phyloP scores from a whole-genome alignment of 108 stramenopile genomes.

The Mayamaea pseudoterrestris region DNA sequence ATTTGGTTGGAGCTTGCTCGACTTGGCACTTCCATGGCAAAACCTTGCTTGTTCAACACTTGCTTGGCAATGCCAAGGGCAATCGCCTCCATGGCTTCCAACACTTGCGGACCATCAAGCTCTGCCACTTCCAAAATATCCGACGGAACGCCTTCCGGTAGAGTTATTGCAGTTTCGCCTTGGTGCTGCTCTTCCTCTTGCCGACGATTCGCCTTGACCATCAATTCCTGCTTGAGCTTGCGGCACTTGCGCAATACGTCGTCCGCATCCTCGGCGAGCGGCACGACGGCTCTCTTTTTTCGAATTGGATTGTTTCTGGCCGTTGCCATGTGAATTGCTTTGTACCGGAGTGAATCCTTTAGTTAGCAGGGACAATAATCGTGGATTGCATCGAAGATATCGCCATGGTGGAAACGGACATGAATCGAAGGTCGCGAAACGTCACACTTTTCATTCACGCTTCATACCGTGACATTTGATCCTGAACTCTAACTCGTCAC shows the following conservation, averaged over 20 bases:
- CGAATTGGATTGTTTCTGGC: too few species aligned
- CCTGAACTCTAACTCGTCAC: too few species aligned
- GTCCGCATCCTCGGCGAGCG: conserved; percentile 58
- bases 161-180: conserved; percentile 5
- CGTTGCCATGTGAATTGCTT: too few species aligned
- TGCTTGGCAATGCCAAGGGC: conserved; percentile 55
- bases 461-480: too few species aligned
- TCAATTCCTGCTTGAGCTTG: conserved; percentile 24
- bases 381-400: too few species aligned
- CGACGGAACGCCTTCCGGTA: conserved; percentile 10
- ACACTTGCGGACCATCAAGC: conserved; percentile 48
- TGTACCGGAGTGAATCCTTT: too few species aligned
- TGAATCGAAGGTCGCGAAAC: too few species aligned
- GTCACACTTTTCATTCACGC: too few species aligned
- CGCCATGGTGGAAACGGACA: too few species aligned
- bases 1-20: conserved; percentile 83
- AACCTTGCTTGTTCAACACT: conserved; percentile 50
- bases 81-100: conserved; percentile 73
- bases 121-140: conserved; percentile 69
- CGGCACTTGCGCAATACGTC: conserved; percentile 56
- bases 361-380: too few species aligned
- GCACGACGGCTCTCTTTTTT: conserved; percentile 8
- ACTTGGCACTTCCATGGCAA: conserved; percentile 71
- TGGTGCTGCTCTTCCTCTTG: conserved; percentile 10
- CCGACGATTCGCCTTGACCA: conserved; percentile 6